These are phyloP conservation scores for Inga oerstediana DNA, from an alignment of 306 rosid species.

Conservation along the genomic window DNA sequence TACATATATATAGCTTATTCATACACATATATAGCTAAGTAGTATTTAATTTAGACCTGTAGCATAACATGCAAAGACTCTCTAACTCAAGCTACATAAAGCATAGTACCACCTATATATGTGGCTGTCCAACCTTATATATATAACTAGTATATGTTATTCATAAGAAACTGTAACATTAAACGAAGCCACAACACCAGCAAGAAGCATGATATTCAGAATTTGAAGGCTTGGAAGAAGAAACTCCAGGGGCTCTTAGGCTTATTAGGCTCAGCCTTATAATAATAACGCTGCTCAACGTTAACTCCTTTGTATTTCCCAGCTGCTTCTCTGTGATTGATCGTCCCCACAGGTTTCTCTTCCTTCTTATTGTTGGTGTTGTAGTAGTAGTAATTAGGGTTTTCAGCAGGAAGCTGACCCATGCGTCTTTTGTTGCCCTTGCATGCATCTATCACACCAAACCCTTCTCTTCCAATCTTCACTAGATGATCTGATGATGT, in stretches of 20 bases:
- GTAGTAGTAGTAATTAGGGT: background rate
- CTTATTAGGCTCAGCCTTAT: background rate
- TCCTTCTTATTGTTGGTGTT: background rate
- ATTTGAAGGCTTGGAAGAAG: constrained; percentile 2
- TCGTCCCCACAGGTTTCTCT: background rate
- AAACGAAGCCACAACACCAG: background rate
- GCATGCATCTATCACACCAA: background rate
- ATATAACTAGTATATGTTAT: background rate
- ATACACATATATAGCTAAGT: background rate
- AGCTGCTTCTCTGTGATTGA: constrained; percentile 9
- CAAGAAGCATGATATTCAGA: background rate
- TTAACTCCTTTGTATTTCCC: background rate
- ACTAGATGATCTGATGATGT: background rate
- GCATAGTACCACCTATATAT: background rate
- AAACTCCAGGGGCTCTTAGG: background rate
- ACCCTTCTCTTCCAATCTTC: constrained; percentile 8
- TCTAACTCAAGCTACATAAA: background rate
- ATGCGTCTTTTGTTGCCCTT: background rate
- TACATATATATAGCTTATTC: background rate
- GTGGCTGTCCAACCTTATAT: background rate
- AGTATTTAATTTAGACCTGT: background rate
- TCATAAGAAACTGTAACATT: background rate
- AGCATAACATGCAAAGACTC: background rate
- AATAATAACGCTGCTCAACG: background rate
- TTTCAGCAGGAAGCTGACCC: background rate